These are phyloP conservation scores for Sarocladium kiliense DNA, from an alignment of 2,329 filamentous ascomycete species.

Conservation along the genomic window DNA sequence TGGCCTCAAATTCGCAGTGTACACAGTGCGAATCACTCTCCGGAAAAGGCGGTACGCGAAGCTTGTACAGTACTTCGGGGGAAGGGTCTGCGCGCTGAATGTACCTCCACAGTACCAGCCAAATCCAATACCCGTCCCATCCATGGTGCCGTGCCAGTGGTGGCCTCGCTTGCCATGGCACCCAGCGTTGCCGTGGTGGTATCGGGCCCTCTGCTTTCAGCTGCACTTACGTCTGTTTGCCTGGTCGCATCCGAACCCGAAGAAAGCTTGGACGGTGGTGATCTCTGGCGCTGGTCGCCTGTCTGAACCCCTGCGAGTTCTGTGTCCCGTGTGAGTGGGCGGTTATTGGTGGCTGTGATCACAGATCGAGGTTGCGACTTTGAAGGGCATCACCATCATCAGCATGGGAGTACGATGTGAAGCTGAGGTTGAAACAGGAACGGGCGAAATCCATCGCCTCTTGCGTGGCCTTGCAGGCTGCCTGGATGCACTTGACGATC, in stretches of 20 bases:
- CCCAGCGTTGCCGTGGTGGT: slow-evolving; percentile 4
- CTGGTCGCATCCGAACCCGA: background rate
- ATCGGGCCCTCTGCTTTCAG: background rate
- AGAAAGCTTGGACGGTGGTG: background rate
- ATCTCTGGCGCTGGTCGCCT: background rate
- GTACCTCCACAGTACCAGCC: slow-evolving; percentile 35
- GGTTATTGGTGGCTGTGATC: background rate
- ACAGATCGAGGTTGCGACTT: background rate
- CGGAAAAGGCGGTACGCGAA: slow-evolving; percentile 22
- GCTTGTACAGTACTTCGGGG: slow-evolving; percentile 30
- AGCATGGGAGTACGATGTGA: background rate
- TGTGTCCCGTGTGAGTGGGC: background rate
- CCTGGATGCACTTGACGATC: too few species aligned
- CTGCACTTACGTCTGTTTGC: background rate
- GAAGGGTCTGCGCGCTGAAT: slow-evolving; percentile 22
- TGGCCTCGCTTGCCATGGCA: slow-evolving; percentile 4
- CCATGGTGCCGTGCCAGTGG: background rate
- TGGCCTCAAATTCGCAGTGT: slow-evolving; percentile 18
- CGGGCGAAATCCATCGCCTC: background rate
- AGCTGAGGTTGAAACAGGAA: background rate
- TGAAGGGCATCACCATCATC: background rate
- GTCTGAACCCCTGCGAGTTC: background rate
- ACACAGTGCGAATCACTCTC: slow-evolving; percentile 27
- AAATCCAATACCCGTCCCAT: slow-evolving; percentile 12
- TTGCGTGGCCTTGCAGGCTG: too few species aligned